Evolutionary conservation across 768 basidiomycete species (phyloP), one percentile per base, ranked within the genome.

Genomic region (Kwoniella botswanensis): DNA sequence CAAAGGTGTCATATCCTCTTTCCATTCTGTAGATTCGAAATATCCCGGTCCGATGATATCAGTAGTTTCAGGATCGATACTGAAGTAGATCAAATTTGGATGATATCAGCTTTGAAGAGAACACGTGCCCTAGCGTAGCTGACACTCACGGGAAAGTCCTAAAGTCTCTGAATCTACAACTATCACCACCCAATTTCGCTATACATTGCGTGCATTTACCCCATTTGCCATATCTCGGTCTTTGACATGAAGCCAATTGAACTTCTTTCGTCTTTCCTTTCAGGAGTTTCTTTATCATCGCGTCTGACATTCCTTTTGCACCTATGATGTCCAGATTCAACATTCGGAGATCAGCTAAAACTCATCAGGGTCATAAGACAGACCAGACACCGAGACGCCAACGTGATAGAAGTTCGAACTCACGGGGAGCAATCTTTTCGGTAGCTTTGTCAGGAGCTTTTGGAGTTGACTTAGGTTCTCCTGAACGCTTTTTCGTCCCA

Each of bases 161-260:
- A 55, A 71, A 78, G 26, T 75, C 74, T 42, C 71, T 41, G 54
- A 82, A 82, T 65, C 78, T 71, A 70, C 81, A 82, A 13, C 60
- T 72, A 68, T 79, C 78, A 13, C 79, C 78, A 1, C 71, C 71
- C 9, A 63, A 10, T 60, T 82, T 82, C 4, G 68, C 68, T 15
- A 78, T 64, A 57, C 81, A 82, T 21, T 76, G 78, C 0, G 75
- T 75, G 57, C 81, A 82, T 72, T 77, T 81, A 2, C 75, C 75
- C 73, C 73, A 79, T 52, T 71, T 70, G 1, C 65, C 71, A 66
- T 81, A 82, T 12, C 78, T 63, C 3, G 75, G 70, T 61, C 72
- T 55, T 11, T 72, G 59, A 68, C 81, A 82, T 3, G 71, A 29
- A 4, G 65, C 67, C 15, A 74, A 21, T 54, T 82, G 81, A 3